Conservation (phyloP, 768 basidiomycete species). For the Leccinum subtestaceum region DNA sequence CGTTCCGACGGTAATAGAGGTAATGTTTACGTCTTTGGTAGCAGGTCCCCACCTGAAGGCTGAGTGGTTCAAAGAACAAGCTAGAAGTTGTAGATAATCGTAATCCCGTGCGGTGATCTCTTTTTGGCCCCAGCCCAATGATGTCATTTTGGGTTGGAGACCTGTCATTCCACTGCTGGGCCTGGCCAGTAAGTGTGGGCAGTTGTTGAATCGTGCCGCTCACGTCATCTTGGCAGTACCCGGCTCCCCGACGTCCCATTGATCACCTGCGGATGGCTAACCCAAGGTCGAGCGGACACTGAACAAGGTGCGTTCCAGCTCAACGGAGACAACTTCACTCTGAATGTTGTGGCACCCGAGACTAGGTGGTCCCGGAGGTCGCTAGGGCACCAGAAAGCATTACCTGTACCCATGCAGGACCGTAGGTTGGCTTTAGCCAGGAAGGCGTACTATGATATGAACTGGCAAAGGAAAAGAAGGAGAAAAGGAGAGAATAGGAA, state of each 20-base stretch:
- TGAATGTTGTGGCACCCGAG: constrained; percentile 27
- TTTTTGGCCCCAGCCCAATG: constrained; percentile 23
- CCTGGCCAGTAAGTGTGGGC: constrained; percentile 33
- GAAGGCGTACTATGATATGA: constrained; percentile 17
- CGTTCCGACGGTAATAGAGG: constrained; percentile 12
- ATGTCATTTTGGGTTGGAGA: constrained; percentile 42
- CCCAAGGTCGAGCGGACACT: constrained; percentile 9
- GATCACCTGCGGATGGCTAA: not conserved
- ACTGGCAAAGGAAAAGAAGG: not conserved
- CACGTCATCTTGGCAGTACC: constrained; percentile 15
- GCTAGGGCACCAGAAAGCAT: constrained; percentile 15
- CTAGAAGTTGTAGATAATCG: constrained; percentile 22
- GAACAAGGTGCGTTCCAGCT: constrained; percentile 40
- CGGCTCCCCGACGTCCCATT: not conserved
- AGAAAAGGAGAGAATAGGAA: not conserved
- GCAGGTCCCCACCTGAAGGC: constrained; percentile 18
- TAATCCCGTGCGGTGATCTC: constrained; percentile 25
- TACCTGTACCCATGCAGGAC: not conserved
- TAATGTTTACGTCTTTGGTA: constrained; percentile 18
- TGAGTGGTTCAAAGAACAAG: constrained; percentile 19
- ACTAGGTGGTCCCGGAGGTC: constrained; percentile 5
- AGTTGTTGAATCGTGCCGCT: constrained; percentile 27
- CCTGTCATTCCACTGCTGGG: constrained; percentile 35
- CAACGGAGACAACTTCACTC: constrained; percentile 37
- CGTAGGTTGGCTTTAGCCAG: constrained; percentile 13